A percentile compares a stretch with the other conserved stretches of the same genome.
phyloP scores from a whole-genome alignment of 345 rosid genomes.

The Theobroma cacao region DNA sequence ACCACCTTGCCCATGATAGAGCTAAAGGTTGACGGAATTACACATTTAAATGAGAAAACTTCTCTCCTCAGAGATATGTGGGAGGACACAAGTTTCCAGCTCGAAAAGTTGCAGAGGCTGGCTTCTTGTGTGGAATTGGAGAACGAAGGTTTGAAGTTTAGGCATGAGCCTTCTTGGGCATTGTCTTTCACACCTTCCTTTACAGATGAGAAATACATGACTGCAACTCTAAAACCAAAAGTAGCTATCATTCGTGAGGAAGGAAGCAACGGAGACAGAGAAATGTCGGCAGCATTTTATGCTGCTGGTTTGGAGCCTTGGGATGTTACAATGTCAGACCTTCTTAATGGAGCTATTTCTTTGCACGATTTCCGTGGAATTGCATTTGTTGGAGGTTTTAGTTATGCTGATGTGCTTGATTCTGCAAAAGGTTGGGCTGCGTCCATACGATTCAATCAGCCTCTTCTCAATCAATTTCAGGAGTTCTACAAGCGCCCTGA shows the following conservation, averaged over 20 bases:
- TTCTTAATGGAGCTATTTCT: constrained; percentile 57
- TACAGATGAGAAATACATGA: constrained; percentile 59
- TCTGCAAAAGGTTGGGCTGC: constrained; percentile 99
- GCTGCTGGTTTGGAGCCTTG: constrained; percentile 97
- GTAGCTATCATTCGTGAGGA: constrained; percentile 93
- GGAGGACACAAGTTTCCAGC: constrained; percentile 91
- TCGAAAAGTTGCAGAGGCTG: constrained; percentile 71
- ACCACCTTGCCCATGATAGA: constrained; percentile 51
- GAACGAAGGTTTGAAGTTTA: constrained; percentile 75
- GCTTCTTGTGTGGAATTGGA: constrained; percentile 81
- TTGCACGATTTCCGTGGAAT: constrained; percentile 73
- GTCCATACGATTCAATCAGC: constrained; percentile 76
- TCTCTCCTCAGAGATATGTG: constrained; percentile 76
- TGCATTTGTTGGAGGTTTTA: constrained; percentile 92
- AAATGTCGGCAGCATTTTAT: constrained; percentile 88
- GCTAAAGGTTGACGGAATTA: constrained; percentile 55
- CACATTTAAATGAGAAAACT: constrained; percentile 58
- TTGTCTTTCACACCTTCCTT: constrained; percentile 74
- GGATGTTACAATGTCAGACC: constrained; percentile 94
- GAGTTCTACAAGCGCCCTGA: constrained; percentile 85
- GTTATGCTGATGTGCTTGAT: constrained; percentile 91
- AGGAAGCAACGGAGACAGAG: constrained; percentile 97
- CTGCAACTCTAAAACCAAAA: constrained; percentile 63
- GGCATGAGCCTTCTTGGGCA: constrained; percentile 74
- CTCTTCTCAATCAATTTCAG: constrained; percentile 73